A percentile compares a stretch with the other conserved stretches of the same genome.
Conservation (phyloP, 495 filamentous ascomycete genomes). For the Arthonia radiata region DNA sequence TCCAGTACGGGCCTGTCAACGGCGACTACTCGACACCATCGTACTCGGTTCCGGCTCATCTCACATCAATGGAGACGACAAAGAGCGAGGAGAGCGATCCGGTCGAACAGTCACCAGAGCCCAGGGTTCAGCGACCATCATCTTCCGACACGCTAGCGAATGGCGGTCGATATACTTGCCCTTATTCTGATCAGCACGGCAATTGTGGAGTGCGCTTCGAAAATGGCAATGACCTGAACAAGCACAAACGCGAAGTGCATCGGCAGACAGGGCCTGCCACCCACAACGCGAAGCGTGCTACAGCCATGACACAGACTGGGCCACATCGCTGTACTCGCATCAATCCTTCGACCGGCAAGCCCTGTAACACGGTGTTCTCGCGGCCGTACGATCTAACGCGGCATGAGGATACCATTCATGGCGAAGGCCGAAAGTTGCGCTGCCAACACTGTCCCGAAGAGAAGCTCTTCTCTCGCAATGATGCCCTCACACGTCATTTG, state of each 20-base stretch:
- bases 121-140: slow-evolving; percentile 13
- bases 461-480: slow-evolving; percentile 84
- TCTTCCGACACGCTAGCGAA: slow-evolving; percentile 37
- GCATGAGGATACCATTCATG: slow-evolving; percentile 96
- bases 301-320: slow-evolving; percentile 39
- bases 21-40: not conserved
- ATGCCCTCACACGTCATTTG: slow-evolving; percentile 81
- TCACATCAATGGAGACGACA: slow-evolving; percentile 41
- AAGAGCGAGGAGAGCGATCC: slow-evolving; percentile 23
- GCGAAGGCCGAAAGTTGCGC: slow-evolving; percentile 83
- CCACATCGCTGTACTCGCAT: slow-evolving; percentile 77
- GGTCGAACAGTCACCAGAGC: slow-evolving; percentile 9
- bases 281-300: slow-evolving; percentile 18
- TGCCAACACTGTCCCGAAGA: slow-evolving; percentile 91
- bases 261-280: slow-evolving; percentile 28
- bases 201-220: slow-evolving; percentile 79
- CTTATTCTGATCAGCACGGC: slow-evolving; percentile 75
- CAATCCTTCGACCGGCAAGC: slow-evolving; percentile 88
- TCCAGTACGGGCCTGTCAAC: not conserved
- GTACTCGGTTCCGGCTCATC: slow-evolving; percentile 28
- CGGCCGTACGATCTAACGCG: slow-evolving; percentile 94
- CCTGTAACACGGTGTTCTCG: slow-evolving; percentile 89
- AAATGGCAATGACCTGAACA: slow-evolving; percentile 62
- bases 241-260: slow-evolving; percentile 88
- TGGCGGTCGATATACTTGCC: slow-evolving; percentile 81